phyloP scores from a whole-genome alignment of 1,139 yeast genomes.

The Candida neerlandica region DNA sequence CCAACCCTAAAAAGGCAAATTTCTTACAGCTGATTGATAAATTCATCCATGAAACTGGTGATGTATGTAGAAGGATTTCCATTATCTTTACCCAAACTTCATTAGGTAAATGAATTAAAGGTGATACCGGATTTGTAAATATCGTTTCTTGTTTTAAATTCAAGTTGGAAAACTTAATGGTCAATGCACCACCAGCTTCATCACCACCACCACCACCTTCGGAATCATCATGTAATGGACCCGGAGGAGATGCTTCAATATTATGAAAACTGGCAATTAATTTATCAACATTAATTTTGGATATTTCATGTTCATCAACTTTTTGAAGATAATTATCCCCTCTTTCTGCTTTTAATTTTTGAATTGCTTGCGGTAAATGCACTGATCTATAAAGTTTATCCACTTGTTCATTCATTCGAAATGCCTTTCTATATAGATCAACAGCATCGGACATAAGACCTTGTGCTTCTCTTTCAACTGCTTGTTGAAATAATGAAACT shows the following conservation, averaged over 20 bases:
- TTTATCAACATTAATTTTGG: conserved; percentile 39
- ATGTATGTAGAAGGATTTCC: conserved; percentile 48
- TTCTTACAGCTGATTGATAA: conserved; percentile 64
- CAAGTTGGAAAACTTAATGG: conserved; percentile 35
- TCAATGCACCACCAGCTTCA: conserved; percentile 21
- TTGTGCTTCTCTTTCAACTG: conserved; percentile 67
- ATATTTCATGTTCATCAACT: conserved; percentile 36
- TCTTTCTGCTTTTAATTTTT: conserved; percentile 26
- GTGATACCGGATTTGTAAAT: conserved; percentile 48
- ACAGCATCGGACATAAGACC: conserved; percentile 86
- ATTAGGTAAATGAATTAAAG: conserved; percentile 59
- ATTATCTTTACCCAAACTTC: conserved; percentile 65
- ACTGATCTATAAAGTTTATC: conserved; percentile 66
- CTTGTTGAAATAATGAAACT: conserved; percentile 64
- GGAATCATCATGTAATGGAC: conserved; percentile 17
- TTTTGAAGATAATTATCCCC: conserved; percentile 33
- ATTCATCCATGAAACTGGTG: conserved; percentile 70
- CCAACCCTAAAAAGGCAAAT: conserved; percentile 64
- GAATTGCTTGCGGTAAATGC: conserved; percentile 36
- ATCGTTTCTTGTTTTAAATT: conserved; percentile 32
- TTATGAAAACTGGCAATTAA: conserved; percentile 35
- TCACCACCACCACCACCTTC: conserved; percentile 14
- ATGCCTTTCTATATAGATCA: conserved; percentile 69
- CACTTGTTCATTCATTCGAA: conserved; percentile 64
- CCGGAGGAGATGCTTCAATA: conserved; percentile 33